Evolutionary conservation across 352 stramenopile genomes (phyloP), one percentile per base, ranked within the genome.

Genomic region (Phytophthora agathidicida): DNA sequence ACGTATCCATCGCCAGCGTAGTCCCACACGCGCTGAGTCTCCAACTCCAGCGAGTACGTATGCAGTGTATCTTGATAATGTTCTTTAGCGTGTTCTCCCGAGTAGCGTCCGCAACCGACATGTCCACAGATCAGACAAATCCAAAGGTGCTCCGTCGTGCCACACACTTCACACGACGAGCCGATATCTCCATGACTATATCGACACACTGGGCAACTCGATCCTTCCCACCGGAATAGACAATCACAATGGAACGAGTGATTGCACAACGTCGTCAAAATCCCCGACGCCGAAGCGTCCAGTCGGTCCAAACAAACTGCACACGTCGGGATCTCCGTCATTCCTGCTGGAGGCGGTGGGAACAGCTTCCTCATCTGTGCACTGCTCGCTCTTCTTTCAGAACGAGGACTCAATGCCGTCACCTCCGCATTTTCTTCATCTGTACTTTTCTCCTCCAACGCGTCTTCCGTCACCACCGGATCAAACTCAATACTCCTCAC

Each of bases 171-270:
- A 50, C 92, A 98, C n/a, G 92, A 75, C 20, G 91, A 97, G 6
- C 94, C 78, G 38, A 96, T 95, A 60, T 98, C 93, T 33, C 91
- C 90, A 70, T 98, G 96, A 60, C 98, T 97, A 69, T 98, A 98
- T 44, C 96, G 82, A 71, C 97, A 99, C 31, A 99, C 96, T 1
- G 96, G 96, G 58, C 97, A 99, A 33, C 92, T 97, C 39, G 91
- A 96, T 48, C 96, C 96, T 79, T 98, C 84, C 88, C 95, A 98
- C 45, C 90, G 89, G 55, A 94, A 89, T 2, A 99, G 71, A 68
- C 97, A 99, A 58, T 98, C 89, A 47, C 96, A 96, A 77, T 99
- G 97, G 68, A 99, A 99, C 16, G 91, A 98, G 76, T 99, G 97
- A 69, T 99, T 99, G 74, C 97, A 99, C 39, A 98, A 82, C 20